These are phyloP conservation scores for Atalantia buxifolia DNA, from an alignment of 345 rosid species.

Conservation along the genomic window DNA sequence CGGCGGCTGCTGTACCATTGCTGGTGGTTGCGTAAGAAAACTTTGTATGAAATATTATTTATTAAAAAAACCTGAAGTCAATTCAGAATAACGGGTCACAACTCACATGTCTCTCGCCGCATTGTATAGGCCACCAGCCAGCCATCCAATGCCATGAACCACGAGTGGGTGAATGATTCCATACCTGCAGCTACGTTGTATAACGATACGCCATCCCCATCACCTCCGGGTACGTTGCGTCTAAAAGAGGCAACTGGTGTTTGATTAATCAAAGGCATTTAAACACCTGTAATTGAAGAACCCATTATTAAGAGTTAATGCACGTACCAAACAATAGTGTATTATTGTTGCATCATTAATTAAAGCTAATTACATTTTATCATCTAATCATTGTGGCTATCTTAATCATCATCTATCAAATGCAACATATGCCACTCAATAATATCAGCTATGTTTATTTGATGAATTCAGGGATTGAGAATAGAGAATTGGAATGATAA, in stretches of 20 bases:
- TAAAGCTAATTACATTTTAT: background rate
- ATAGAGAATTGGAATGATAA: no score
- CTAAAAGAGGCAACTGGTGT: background rate
- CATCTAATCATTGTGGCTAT: background rate
- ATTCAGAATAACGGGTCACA: background rate
- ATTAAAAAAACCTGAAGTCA: background rate
- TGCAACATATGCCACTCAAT: no score
- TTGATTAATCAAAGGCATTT: background rate
- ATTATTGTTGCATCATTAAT: background rate
- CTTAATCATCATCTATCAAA: background rate
- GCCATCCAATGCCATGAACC: no score
- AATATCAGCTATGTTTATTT: no score
- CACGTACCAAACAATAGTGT: no score
- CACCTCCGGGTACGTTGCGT: background rate
- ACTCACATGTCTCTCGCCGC: background rate
- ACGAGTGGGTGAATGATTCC: no score
- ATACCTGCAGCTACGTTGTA: no score
- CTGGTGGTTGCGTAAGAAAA: no score
- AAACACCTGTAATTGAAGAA: no score
- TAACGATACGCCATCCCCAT: background rate
- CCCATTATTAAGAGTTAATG: no score
- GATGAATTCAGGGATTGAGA: accelerated
- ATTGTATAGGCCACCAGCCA: no score
- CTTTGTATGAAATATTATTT: background rate
- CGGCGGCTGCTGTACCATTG: no score